Conservation (phyloP, 2,329 filamentous ascomycete species). For the Calonectria henricotiae region DNA sequence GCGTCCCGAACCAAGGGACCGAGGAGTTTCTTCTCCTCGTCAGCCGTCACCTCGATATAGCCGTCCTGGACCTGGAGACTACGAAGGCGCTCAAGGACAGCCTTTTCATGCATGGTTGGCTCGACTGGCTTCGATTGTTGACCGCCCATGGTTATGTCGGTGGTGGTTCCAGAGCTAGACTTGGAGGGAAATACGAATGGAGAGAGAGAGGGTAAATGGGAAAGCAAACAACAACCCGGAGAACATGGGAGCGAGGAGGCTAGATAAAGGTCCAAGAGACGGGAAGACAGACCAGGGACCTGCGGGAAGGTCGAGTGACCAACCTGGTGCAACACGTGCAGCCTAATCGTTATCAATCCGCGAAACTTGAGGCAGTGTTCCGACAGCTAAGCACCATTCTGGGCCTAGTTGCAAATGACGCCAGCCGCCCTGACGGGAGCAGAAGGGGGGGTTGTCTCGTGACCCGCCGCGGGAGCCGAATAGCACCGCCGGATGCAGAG, state of each 20-base stretch:
- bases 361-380: constrained; percentile 14
- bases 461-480: constrained; percentile 15
- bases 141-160: constrained; percentile 61
- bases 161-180: background rate
- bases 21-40: constrained; percentile 48
- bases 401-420: constrained; percentile 25
- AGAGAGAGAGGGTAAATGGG: too few species aligned
- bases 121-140: constrained; percentile 61
- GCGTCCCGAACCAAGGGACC: constrained; percentile 51
- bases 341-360: constrained; percentile 30
- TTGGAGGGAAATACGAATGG: background rate
- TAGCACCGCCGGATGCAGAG: background rate
- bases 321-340: constrained; percentile 23
- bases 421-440: constrained; percentile 22
- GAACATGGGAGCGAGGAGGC: background rate
- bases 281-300: constrained; percentile 5
- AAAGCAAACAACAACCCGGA: background rate
- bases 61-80: constrained; percentile 67
- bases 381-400: constrained; percentile 31
- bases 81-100: constrained; percentile 63
- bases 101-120: constrained; percentile 61
- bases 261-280: constrained; percentile 18
- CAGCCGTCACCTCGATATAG: constrained; percentile 68
- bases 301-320: constrained; percentile 3
- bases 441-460: constrained; percentile 26